Conservation (phyloP, 225 moss, liverwort and hornwort species). For the Rhytidiadelphus loreus region DNA sequence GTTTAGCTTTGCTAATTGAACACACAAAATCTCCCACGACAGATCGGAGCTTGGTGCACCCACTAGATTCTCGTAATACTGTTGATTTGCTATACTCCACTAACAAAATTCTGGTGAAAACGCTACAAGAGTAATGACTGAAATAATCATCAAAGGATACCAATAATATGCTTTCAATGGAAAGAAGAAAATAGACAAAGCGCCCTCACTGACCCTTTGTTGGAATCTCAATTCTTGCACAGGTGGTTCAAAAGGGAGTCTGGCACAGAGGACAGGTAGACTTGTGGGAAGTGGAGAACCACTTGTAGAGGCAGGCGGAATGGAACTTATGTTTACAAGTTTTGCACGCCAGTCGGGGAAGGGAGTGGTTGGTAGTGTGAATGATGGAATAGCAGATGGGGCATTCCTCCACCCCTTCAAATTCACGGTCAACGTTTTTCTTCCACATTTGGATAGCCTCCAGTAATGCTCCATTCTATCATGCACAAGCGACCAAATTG, state of each 20-base stretch:
- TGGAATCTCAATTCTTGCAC: neutral
- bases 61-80: neutral
- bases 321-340: conserved; percentile 95
- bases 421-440: conserved; percentile 89
- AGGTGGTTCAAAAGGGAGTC: conserved; percentile 53
- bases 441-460: conserved; percentile 98
- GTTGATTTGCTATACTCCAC: neutral
- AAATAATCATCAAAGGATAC: neutral
- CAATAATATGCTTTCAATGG: neutral
- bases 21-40: neutral
- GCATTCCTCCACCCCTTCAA: conserved; percentile 96
- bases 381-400: conserved; percentile 99
- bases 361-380: conserved; percentile 82
- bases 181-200: neutral
- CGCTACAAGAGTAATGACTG: neutral
- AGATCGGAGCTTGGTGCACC: neutral
- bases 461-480: conserved; percentile 84
- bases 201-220: neutral
- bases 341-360: conserved; percentile 86
- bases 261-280: conserved; percentile 99
- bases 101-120: conserved; percentile 6
- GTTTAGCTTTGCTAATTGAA: neutral
- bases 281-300: conserved; percentile 95
- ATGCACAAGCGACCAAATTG: neutral
- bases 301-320: conserved; percentile 91